These are phyloP conservation scores for Ilyonectria sp. DNA, from an alignment of 2,329 filamentous ascomycete genomes.

Conservation along the genomic window DNA sequence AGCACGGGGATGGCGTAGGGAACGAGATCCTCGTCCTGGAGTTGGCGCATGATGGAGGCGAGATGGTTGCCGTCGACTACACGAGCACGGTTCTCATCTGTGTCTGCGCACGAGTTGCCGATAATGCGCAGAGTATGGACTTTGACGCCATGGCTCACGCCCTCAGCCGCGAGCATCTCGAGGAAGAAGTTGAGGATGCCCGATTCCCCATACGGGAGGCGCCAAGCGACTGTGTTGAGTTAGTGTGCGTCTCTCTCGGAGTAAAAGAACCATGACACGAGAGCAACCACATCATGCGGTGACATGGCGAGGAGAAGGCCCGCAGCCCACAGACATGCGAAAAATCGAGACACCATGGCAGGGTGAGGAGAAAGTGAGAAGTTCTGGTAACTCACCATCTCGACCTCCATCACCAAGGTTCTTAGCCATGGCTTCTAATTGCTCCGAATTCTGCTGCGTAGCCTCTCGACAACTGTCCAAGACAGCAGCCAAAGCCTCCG, in stretches of 20 bases:
- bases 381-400: conserved; percentile 61
- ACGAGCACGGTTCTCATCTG: conserved; percentile 72
- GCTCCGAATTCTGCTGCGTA: conserved; percentile 57
- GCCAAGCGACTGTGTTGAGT: conserved; percentile 65
- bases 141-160: conserved; percentile 60
- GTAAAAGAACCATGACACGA: fast-evolving
- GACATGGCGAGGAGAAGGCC: neutral
- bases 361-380: neutral
- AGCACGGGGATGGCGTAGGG: conserved; percentile 71
- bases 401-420: conserved; percentile 70
- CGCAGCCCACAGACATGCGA: neutral
- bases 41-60: conserved; percentile 62
- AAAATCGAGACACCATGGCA: neutral
- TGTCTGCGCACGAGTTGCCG: conserved; percentile 76
- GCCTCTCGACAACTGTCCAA: conserved; percentile 57
- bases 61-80: conserved; percentile 67
- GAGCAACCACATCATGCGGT: neutral
- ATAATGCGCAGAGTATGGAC: conserved; percentile 71
- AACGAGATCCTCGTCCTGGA: conserved; percentile 64
- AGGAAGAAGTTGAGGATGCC: conserved; percentile 72
- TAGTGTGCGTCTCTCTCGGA: neutral
- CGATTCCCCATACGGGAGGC: conserved; percentile 70
- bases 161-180: conserved; percentile 58
- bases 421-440: conserved; percentile 64
- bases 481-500: conserved; percentile 55